A percentile compares a stretch with the other conserved stretches of the same genome.
These are phyloP conservation scores for Calonectria ilicicola DNA, from an alignment of 2,329 filamentous ascomycete genomes.

Conservation along the genomic window DNA sequence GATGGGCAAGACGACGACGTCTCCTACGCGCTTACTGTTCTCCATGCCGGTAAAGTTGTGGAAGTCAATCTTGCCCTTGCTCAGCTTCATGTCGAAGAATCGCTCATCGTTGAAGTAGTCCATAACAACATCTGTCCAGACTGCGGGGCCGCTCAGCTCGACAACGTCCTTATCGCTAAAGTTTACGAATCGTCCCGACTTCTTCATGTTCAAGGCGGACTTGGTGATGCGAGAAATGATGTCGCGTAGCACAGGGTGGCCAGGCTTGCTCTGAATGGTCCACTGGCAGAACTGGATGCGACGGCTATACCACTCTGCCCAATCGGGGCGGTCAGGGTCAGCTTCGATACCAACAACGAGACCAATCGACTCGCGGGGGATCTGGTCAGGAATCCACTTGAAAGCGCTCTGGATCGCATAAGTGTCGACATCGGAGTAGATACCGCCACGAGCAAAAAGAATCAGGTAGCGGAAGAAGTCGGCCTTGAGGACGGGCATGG, in stretches of 20 bases:
- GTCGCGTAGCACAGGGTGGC: conserved; percentile 90
- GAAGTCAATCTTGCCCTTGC: conserved; percentile 82
- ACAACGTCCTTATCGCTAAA: conserved; percentile 79
- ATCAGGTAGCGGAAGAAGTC: conserved; percentile 85
- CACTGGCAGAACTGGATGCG: conserved; percentile 99
- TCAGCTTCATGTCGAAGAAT: conserved; percentile 84
- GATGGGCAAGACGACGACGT: conserved; percentile 93
- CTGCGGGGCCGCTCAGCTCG: conserved; percentile 92
- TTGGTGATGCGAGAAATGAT: conserved; percentile 88
- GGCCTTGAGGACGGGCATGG: conserved; percentile 80
- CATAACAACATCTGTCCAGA: conserved; percentile 96
- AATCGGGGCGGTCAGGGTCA: conserved; percentile 92
- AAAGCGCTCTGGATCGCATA: conserved; percentile 83
- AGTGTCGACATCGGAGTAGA: conserved; percentile 95
- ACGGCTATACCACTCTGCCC: conserved; percentile 95
- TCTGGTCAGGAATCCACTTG: conserved; percentile 86
- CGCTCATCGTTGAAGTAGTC: conserved; percentile 91
- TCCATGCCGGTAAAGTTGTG: conserved; percentile 91
- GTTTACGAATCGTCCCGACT: conserved; percentile 70
- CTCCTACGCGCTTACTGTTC: conserved; percentile 86
- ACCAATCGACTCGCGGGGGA: conserved; percentile 83
- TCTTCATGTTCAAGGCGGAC: conserved; percentile 81
- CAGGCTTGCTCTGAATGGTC: conserved; percentile 97
- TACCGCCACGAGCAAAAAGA: conserved; percentile 69
- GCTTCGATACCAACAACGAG: conserved; percentile 96